Percentiles rank a stretch among this genome's conserved stretches.
Evolutionary conservation across 768 basidiomycete genomes (phyloP).

Genomic region (Termitomyces sp.): DNA sequence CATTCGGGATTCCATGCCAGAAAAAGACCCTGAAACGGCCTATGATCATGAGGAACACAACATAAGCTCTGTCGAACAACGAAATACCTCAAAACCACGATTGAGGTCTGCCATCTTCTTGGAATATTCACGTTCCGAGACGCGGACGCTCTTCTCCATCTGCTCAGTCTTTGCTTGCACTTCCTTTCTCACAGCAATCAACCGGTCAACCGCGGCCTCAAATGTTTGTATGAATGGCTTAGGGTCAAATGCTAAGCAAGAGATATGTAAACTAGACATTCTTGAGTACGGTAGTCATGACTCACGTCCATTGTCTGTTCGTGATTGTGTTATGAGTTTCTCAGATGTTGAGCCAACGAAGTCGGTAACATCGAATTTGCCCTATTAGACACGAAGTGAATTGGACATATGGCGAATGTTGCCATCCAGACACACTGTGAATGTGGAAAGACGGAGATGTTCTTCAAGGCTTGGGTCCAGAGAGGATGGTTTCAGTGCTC

Average conservation of each 20-base stretch:
- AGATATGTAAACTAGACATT: slow-evolving; percentile 9
- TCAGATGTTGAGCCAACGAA: slow-evolving; percentile 86
- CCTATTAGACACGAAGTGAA: slow-evolving; percentile 39
- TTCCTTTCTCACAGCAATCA: slow-evolving; percentile 85
- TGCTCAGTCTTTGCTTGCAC: slow-evolving; percentile 88
- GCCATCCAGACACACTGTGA: slow-evolving; percentile 42
- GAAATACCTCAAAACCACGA: slow-evolving; percentile 82
- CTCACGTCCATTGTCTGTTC: slow-evolving; percentile 76
- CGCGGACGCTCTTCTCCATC: slow-evolving; percentile 87
- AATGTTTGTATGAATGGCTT: slow-evolving; percentile 92
- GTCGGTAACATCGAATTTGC: slow-evolving; percentile 90
- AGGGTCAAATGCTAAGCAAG: slow-evolving; percentile 79
- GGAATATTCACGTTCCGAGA: slow-evolving; percentile 91
- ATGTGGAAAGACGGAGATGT: slow-evolving; percentile 51
- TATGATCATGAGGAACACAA: slow-evolving; percentile 30
- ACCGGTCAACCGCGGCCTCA: slow-evolving; percentile 84
- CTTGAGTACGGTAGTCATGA: slow-evolving; percentile 11
- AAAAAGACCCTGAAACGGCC: slow-evolving; percentile 86
- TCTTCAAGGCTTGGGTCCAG: slow-evolving; percentile 55
- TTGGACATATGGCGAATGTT: not conserved
- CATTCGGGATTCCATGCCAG: slow-evolving; percentile 87
- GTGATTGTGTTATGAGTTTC: slow-evolving; percentile 83
- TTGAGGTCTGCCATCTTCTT: slow-evolving; percentile 93
- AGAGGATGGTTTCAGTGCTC: slow-evolving; percentile 11
- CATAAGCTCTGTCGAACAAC: not conserved